Evolutionary conservation across 441 rosid genomes (phyloP).

Genomic region (Iberis amara): DNA sequence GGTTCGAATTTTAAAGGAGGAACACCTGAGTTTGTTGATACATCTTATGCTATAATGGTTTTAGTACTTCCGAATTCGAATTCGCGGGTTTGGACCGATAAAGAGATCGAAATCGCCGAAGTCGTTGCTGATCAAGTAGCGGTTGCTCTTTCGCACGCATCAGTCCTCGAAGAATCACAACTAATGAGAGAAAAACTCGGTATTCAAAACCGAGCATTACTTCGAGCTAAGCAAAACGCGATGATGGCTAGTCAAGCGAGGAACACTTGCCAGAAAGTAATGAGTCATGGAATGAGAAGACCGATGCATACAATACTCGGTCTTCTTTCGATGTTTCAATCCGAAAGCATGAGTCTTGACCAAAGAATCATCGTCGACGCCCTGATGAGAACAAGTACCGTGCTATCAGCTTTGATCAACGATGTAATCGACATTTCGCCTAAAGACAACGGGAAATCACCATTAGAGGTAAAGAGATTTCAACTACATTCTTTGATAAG

Average conservation of each 20-base stretch:
- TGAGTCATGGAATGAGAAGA: slow-evolving; percentile 75
- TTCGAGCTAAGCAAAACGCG: slow-evolving; percentile 55
- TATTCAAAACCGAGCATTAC: slow-evolving; percentile 53
- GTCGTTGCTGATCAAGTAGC: slow-evolving; percentile 86
- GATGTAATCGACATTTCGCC: slow-evolving; percentile 59
- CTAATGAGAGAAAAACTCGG: slow-evolving; percentile 57
- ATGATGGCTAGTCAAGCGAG: slow-evolving; percentile 78
- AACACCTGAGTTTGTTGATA: slow-evolving; percentile 52
- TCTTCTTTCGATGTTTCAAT: slow-evolving; percentile 56
- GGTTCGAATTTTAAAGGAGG: slow-evolving; percentile 71
- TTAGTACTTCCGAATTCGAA: slow-evolving; percentile 49
- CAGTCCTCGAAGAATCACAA: slow-evolving; percentile 71
- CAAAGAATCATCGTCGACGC: slow-evolving; percentile 54
- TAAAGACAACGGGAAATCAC: slow-evolving; percentile 53
- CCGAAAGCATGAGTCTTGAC: slow-evolving; percentile 40
- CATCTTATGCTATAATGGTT: slow-evolving; percentile 60
- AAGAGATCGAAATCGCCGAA: slow-evolving; percentile 60
- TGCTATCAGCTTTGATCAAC: slow-evolving; percentile 56
- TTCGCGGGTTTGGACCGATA: slow-evolving; percentile 46
- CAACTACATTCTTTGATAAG: slow-evolving; percentile 54
- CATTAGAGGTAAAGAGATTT: slow-evolving; percentile 44
- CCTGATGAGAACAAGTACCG: slow-evolving; percentile 46
- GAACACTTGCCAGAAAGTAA: slow-evolving; percentile 68
- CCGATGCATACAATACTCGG: slow-evolving; percentile 74
- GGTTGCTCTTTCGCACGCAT: slow-evolving; percentile 69